Evolutionary conservation across 192 early-diverging fungal genomes (phyloP).

Genomic region (Coemansia sp.): DNA sequence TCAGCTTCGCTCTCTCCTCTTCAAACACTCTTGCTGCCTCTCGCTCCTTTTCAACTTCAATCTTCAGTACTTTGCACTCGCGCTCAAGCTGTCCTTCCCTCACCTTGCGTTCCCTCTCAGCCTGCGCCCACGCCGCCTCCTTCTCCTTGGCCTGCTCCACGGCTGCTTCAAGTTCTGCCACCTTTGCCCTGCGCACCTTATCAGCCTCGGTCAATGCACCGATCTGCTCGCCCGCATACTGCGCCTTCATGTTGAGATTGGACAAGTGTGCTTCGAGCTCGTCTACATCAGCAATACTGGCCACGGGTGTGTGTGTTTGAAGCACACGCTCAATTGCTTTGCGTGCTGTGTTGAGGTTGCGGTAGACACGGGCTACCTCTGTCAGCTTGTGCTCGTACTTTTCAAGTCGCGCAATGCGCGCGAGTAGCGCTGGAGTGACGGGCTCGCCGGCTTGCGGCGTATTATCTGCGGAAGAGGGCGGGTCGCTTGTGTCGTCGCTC

Average conservation of each 20-base stretch:
- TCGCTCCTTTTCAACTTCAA: conserved; percentile 23
- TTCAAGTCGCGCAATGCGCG: conserved; percentile 32
- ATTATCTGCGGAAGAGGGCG: conserved; percentile 18
- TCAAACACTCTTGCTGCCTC: conserved; percentile 1
- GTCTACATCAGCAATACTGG: conserved; percentile 50
- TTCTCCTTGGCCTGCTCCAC: conserved; percentile 12
- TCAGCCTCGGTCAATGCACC: conserved; percentile 46
- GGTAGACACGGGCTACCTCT: conserved; percentile 49
- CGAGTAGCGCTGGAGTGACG: conserved; percentile 23
- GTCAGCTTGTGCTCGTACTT: conserved; percentile 53
- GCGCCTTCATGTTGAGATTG: conserved; percentile 44
- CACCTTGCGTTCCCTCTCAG: conserved; percentile 39
- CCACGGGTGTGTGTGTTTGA: conserved; percentile 40
- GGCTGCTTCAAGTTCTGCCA: conserved; percentile 24
- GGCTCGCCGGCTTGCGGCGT: conserved; percentile 25
- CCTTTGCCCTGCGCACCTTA: conserved; percentile 33
- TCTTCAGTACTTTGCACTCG: conserved; percentile 32
- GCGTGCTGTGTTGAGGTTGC: conserved; percentile 44
- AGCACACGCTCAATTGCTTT: conserved; percentile 47
- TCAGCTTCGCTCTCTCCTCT: conserved; percentile 4
- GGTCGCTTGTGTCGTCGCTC: conserved; percentile 13
- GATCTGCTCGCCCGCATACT: conserved; percentile 49
- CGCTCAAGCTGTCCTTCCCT: conserved; percentile 44
- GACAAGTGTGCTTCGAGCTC: conserved; percentile 49
- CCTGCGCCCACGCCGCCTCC: conserved; percentile 8